Base-by-base conservation (phyloP, 306 rosid species). In the Aeschynomene evenia region DNA sequence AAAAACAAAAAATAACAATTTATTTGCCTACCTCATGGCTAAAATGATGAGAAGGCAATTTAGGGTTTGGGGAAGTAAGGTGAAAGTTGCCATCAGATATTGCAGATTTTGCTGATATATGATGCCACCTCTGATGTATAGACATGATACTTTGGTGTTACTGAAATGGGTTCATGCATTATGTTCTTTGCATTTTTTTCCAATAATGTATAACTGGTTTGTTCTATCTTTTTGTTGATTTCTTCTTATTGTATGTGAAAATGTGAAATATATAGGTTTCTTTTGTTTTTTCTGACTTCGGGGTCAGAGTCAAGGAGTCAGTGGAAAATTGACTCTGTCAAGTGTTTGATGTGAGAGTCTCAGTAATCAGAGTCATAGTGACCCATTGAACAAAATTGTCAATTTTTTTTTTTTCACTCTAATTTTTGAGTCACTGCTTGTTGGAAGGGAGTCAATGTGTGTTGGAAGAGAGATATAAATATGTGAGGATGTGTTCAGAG, bases 11-110 rank as follows among this genome's bases (percentile, higher is more conserved):
- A n/a, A n/a, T n/a, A n/a, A 7, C 16, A 23, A 70, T n/a, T 43
- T 22, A 69, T 22, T 70, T 53, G 19, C 54, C 50, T 24, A 14
- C 16, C 19, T 68, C 9, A 29, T 62, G 76, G 12, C 64, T 60
- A 7, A 68, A 20, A 76, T 10, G 39, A 21, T 68, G 66, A 51
- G 45, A 66, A 77, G 55, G 22, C 14, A 63, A 26, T 39, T 19
- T 19, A 7, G 18, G 16, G 16, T 13, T 15, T 12, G 20, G 71
- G 24, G 54, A 4, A 61, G 37, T 2, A 11, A 49, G 22, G 58
- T 45, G 20, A 9, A 29, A 46, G 59, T 48, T 34, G 39, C 61
- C 59, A 18, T 26, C 64, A 37, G 65, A 63, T 24, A 26, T 63
- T 63, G 65, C 31, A 60, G 45, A n/a, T 62, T 23, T 37, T 11